phyloP scores from a whole-genome alignment of 2,329 filamentous ascomycete species.

The Onygena corvina region DNA sequence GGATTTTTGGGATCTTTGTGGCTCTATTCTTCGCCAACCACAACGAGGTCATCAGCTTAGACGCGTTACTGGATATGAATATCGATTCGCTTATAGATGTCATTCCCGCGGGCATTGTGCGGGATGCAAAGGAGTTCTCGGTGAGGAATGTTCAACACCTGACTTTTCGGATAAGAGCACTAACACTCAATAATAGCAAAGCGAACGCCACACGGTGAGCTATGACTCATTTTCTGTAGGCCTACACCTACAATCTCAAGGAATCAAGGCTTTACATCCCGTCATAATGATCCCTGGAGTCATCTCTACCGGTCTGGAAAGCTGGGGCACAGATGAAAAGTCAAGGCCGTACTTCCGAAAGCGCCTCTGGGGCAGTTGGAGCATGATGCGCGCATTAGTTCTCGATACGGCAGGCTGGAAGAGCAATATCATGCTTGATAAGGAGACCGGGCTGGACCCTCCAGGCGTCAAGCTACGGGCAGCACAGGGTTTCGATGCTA shows the following conservation, averaged over 20 bases:
- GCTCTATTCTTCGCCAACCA: slow-evolving; percentile 82
- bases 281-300: slow-evolving; percentile 97
- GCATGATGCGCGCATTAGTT: slow-evolving; percentile 92
- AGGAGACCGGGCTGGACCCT: slow-evolving; percentile 78
- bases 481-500: slow-evolving; percentile 92
- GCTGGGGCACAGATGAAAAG: slow-evolving; percentile 78
- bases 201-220: slow-evolving; percentile 74
- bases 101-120: slow-evolving; percentile 71
- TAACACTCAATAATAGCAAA: slow-evolving; percentile 41
- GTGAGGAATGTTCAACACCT: slow-evolving; percentile 39
- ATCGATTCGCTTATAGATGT: slow-evolving; percentile 80
- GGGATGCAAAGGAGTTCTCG: slow-evolving; percentile 74
- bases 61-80: slow-evolving; percentile 57
- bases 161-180: slow-evolving; percentile 17
- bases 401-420: slow-evolving; percentile 93
- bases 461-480: slow-evolving; percentile 80
- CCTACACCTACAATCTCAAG: slow-evolving; percentile 66
- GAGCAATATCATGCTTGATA: slow-evolving; percentile 92
- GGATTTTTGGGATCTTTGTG: slow-evolving; percentile 76
- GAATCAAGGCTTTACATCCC: slow-evolving; percentile 68
- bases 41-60: slow-evolving; percentile 80
- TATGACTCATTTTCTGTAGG: slow-evolving; percentile 94
- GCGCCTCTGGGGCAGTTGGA: slow-evolving; percentile 94
- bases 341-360: slow-evolving; percentile 90
- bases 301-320: slow-evolving; percentile 92